A percentile compares a stretch with the other conserved stretches of the same genome.
Evolutionary conservation across 805 yeast genomes (phyloP).

Genomic region (Pichia californica): DNA sequence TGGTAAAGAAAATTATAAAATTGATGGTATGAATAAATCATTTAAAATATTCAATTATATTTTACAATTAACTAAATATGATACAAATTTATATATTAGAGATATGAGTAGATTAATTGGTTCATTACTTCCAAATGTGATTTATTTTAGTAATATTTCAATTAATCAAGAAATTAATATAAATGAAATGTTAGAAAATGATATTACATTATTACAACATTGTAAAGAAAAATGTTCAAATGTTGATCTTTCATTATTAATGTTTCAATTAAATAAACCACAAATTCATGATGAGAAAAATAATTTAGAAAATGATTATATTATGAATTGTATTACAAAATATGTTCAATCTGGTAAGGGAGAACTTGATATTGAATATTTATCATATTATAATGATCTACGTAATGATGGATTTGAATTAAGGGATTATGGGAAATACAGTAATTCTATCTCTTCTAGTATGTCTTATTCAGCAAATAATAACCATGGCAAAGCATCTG

Average conservation of each 20-base stretch:
- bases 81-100: conserved; percentile 66
- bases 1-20: conserved; percentile 25
- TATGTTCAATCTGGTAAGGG: not conserved
- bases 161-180: conserved; percentile 14
- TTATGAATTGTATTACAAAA: not conserved
- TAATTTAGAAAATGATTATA: not conserved
- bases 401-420: conserved; percentile 30
- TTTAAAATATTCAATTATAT: conserved; percentile 54
- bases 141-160: conserved; percentile 24
- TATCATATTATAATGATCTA: conserved; percentile 23
- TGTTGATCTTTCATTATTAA: conserved; percentile 24
- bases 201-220: conserved; percentile 4
- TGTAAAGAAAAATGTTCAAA: conserved; percentile 20
- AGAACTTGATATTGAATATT: conserved; percentile 17
- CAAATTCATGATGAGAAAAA: conserved; percentile 13
- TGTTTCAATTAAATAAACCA: conserved; percentile 26
- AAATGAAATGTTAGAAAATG: conserved; percentile 14
- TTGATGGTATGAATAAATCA: conserved; percentile 30
- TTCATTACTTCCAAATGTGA: conserved; percentile 44
- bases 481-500: too few species aligned
- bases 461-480: too few species aligned
- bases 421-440: conserved; percentile 33
- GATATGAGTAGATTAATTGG: conserved; percentile 76
- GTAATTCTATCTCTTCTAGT: conserved; percentile 19
- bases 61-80: conserved; percentile 64